Evolutionary conservation across 257 asterid species (phyloP).

Genomic region (Phtheirospermum japonicum): DNA sequence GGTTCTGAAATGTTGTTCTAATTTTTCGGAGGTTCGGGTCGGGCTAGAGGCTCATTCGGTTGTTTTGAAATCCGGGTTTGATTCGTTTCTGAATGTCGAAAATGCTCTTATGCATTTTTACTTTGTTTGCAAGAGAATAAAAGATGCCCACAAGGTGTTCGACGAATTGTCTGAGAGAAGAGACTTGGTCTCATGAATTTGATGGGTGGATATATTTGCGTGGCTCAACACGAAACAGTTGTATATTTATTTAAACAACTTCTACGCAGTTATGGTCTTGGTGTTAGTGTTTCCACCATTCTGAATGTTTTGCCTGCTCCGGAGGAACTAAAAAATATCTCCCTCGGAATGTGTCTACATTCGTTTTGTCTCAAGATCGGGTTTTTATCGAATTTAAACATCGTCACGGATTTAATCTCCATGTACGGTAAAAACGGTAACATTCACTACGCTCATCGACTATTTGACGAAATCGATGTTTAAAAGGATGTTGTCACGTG

Average conservation of each 20-base stretch:
- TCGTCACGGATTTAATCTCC: too few relatives aligned
- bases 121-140: constrained; percentile 43
- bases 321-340: too few relatives aligned
- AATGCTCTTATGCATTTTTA: constrained; percentile 55
- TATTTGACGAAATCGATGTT: constrained; percentile 46
- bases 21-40: constrained; percentile 30
- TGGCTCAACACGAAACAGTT: constrained; percentile 32
- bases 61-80: constrained; percentile 54
- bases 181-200: constrained; percentile 56
- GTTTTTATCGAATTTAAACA: too few relatives aligned
- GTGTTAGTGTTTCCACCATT: constrained; percentile 31
- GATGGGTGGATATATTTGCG: constrained; percentile 76
- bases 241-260: constrained; percentile 39
- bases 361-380: too few relatives aligned
- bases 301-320: too few relatives aligned
- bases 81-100: constrained; percentile 43
- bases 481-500: constrained; percentile 53
- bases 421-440: too few relatives aligned
- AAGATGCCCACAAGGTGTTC: constrained; percentile 52
- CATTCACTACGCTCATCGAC: constrained; percentile 38
- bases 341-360: too few relatives aligned
- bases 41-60: constrained; percentile 41
- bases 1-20: constrained; percentile 50
- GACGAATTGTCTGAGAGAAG: constrained; percentile 43
- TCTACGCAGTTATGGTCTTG: constrained; percentile 24